Conservation (phyloP, 73 alveolate species). For the Effrenium voratum region DNA sequence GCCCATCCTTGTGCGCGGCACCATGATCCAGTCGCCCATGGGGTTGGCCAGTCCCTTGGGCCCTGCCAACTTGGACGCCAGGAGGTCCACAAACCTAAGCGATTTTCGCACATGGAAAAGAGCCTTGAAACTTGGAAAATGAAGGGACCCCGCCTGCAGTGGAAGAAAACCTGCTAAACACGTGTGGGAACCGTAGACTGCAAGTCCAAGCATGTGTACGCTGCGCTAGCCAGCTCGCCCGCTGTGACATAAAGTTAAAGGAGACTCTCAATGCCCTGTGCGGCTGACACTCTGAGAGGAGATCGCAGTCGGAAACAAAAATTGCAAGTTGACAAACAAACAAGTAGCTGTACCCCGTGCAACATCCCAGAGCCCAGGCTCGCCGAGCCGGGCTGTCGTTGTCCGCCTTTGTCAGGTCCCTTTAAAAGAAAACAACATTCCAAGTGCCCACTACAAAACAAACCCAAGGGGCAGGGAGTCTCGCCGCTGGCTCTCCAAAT, state of each 20-base stretch:
- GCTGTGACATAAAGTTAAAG: background rate
- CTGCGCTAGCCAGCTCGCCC: background rate
- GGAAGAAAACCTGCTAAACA: background rate
- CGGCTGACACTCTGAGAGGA: too few species aligned
- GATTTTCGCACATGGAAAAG: background rate
- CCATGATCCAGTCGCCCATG: constrained; percentile 92
- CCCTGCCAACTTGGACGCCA: constrained; percentile 85
- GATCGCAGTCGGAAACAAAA: background rate
- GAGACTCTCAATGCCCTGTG: background rate
- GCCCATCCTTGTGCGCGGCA: constrained; percentile 61
- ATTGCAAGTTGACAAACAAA: background rate
- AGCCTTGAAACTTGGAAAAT: background rate
- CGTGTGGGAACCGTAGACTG: background rate
- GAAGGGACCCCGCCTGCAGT: background rate
- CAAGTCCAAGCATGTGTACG: background rate
- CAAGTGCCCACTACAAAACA: background rate
- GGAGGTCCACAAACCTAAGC: constrained; percentile 50
- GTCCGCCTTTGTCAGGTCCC: background rate
- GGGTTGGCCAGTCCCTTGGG: constrained; percentile 63
- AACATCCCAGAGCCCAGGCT: background rate
- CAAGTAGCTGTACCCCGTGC: background rate
- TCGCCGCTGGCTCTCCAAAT: constrained; percentile 74
- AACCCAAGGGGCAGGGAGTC: constrained; percentile 20
- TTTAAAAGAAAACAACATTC: too few species aligned
- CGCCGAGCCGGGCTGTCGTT: background rate